phyloP scores from a whole-genome alignment of 2,329 filamentous ascomycete genomes.

The Venturia carpophila region DNA sequence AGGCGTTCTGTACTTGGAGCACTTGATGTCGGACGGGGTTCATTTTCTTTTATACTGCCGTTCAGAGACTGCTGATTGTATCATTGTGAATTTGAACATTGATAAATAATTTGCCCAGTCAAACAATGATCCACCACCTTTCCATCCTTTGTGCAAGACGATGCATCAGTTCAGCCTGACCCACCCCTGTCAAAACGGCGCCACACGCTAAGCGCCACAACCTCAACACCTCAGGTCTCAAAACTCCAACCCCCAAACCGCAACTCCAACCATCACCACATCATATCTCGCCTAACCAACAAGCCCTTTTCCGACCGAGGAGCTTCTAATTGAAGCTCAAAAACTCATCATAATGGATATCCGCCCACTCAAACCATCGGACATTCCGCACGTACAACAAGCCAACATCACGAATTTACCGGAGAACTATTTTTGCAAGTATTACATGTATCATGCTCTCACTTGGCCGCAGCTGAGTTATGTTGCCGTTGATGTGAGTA shows the following conservation, averaged over 20 bases:
- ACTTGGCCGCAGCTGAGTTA: slow-evolving; percentile 97
- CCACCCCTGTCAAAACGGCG: neutral
- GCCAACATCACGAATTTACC: slow-evolving; percentile 98
- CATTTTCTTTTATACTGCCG: neutral
- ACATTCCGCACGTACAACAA: slow-evolving; percentile 89
- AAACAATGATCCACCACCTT: neutral
- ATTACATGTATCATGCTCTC: slow-evolving; percentile 98
- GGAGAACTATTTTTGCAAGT: slow-evolving; percentile 99
- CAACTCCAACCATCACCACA: neutral
- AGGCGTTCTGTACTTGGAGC: neutral
- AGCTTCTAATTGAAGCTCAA: too few species aligned
- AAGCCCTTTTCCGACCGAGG: neutral
- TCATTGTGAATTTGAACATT: neutral
- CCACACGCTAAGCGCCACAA: neutral
- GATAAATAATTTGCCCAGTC: neutral
- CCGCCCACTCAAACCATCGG: slow-evolving; percentile 70
- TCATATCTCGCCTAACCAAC: neutral
- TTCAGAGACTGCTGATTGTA: neutral
- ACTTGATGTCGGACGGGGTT: neutral
- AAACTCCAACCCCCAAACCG: neutral
- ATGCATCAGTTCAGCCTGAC: neutral
- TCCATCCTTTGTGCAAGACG: neutral
- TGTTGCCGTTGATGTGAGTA: slow-evolving; percentile 73
- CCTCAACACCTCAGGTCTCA: neutral
- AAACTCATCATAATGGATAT: slow-evolving; percentile 62